Evolutionary conservation across 306 rosid species (phyloP), one percentile per base, ranked within the genome.

Genomic region (Lablab purpureus): DNA sequence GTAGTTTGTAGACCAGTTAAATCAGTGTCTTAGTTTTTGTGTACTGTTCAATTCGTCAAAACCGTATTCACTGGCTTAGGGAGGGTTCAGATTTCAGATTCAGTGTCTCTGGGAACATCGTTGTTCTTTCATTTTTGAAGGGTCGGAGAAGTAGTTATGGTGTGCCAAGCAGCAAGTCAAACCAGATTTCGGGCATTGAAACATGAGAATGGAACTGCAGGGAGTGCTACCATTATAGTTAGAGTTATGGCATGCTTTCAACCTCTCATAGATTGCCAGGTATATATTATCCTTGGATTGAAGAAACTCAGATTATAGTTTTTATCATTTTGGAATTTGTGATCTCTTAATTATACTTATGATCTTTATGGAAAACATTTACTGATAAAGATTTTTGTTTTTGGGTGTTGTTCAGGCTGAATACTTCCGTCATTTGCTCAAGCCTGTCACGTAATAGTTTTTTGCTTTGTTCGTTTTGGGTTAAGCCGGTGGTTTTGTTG

Each of bases 241-340:
- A 91, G 97, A 87, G 89, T 96, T 25, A 93, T 96, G 76, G 99
- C 98, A 43, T 96, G 99, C 86, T 96, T 96, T 88, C 96, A 90
- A 78, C 93, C 98, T 84, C 98, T 96, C 62, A 97, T 89, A 86
- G 99, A 96, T 76, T 96, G 99, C 90, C 99, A 96, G 99, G 99
- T 96, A 74, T 69, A 88, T 62, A 89, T 64, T 80, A 17, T 18
- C 2, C 5, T 27, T 41, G 21, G 54, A 27, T 12, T 56, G 43
- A 37, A 0, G 22, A 67, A 28, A 23, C 32, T 11, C 8, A 4
- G 0, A 4, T 4, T 13, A 8, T 30, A 41, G 2, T 10, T 69
- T 50, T 2, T 3, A 4, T 4, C 4, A 0, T 9, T n/a, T 56
- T 71, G 60, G 13, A 58, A 45, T 17, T 76, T 2, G 5, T 11